Evolutionary conservation across 495 filamentous ascomycete genomes (phyloP).

Genomic region (Hyaloscypha finlandica): DNA sequence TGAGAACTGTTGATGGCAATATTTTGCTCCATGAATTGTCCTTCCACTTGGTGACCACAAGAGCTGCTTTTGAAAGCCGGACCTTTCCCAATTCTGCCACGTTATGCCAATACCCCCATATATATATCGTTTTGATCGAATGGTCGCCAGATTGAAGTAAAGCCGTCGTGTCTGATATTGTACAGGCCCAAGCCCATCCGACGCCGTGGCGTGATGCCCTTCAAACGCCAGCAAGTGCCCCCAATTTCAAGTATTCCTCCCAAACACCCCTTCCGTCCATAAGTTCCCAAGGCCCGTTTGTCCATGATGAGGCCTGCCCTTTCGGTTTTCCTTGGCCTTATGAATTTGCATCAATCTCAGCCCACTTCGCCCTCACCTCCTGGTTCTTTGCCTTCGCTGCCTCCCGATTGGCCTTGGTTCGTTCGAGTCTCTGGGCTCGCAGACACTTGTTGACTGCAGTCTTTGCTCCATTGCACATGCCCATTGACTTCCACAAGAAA

Average conservation of each 20-base stretch:
- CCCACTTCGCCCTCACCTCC: constrained; percentile 73
- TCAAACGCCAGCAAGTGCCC: constrained; percentile 15
- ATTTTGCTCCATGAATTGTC: neutral
- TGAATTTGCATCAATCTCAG: constrained; percentile 76
- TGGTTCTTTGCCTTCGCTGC: constrained; percentile 66
- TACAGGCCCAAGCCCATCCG: constrained; percentile 11
- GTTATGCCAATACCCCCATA: neutral
- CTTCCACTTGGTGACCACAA: neutral
- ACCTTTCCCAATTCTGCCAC: neutral
- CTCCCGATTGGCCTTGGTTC: constrained; percentile 75
- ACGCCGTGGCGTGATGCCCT: neutral
- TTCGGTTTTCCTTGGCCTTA: constrained; percentile 32
- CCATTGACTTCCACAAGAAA: constrained; percentile 84
- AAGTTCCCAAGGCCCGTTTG: neutral
- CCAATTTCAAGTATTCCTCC: neutral
- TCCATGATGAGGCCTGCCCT: neutral
- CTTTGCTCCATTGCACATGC: constrained; percentile 89
- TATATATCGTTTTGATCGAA: neutral
- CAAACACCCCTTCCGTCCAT: neutral
- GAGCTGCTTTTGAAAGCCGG: neutral
- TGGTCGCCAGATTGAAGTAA: constrained; percentile 11
- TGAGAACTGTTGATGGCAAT: neutral
- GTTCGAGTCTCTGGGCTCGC: constrained; percentile 72
- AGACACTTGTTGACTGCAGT: constrained; percentile 79
- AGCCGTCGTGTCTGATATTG: constrained; percentile 13